Evolutionary conservation across 768 basidiomycete genomes (phyloP).

Genomic region (Guyanaporus albipodus): DNA sequence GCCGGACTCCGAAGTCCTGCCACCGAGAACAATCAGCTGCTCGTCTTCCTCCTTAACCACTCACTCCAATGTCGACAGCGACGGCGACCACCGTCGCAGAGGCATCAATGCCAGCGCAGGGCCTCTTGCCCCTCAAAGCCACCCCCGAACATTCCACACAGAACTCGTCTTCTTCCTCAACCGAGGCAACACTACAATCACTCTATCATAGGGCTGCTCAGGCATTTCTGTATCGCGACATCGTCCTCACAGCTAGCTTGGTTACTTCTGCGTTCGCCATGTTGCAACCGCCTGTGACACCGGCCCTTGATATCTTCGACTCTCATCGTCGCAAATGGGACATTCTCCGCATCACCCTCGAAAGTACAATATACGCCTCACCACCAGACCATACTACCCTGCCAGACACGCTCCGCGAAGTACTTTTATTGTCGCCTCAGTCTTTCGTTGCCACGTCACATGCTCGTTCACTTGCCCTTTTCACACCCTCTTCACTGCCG

Average conservation of each 20-base stretch:
- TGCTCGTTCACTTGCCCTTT: constrained; percentile 62
- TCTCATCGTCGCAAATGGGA: constrained; percentile 78
- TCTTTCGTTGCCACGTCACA: constrained; percentile 54
- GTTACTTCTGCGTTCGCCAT: constrained; percentile 66
- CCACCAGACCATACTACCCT: constrained; percentile 39
- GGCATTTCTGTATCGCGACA: constrained; percentile 74
- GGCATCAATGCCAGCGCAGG: constrained; percentile 20
- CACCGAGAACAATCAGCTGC: constrained; percentile 22
- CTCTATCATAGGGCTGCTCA: constrained; percentile 75
- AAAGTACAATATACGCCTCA: constrained; percentile 66
- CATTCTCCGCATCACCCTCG: constrained; percentile 78
- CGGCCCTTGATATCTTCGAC: constrained; percentile 38
- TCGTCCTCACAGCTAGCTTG: constrained; percentile 60
- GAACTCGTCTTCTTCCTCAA: constrained; percentile 21
- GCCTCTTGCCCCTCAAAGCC: constrained; percentile 37
- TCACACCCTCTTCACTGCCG: constrained; percentile 47
- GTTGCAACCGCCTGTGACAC: constrained; percentile 40
- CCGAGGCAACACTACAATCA: constrained; percentile 55
- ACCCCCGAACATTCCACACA: constrained; percentile 6
- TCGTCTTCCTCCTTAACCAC: neutral
- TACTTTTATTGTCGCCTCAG: constrained; percentile 56
- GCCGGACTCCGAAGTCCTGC: constrained; percentile 1
- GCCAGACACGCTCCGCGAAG: constrained; percentile 49
- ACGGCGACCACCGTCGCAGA: constrained; percentile 39
- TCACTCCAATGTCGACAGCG: constrained; percentile 46